These are phyloP conservation scores for Cladosporium sphaerospermum DNA, from an alignment of 2,329 filamentous ascomycete genomes.

Conservation along the genomic window DNA sequence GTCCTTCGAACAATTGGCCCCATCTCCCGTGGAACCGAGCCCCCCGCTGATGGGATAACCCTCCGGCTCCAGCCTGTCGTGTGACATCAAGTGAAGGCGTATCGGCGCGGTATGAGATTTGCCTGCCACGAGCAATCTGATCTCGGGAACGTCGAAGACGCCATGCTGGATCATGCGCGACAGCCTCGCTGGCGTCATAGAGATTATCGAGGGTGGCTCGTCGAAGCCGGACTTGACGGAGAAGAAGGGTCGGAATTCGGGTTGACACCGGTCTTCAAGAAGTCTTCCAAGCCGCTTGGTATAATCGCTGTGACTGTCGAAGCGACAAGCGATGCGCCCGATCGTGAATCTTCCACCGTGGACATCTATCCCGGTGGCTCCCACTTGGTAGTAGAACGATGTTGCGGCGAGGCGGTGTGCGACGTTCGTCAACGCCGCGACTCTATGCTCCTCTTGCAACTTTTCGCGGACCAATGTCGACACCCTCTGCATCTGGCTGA, in stretches of 20 bases:
- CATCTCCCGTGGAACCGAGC: not conserved
- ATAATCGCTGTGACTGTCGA: constrained; percentile 28
- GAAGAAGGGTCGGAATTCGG: constrained; percentile 33
- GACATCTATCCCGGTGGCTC: constrained; percentile 25
- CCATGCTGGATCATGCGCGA: constrained; percentile 23
- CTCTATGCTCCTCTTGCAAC: constrained; percentile 15
- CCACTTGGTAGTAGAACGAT: constrained; percentile 33
- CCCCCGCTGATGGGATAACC: constrained; percentile 30
- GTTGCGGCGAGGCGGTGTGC: constrained; percentile 32
- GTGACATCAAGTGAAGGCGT: constrained; percentile 26
- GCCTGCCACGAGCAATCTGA: constrained; percentile 27
- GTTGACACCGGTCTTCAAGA: constrained; percentile 18
- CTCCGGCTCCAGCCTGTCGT: constrained; percentile 29
- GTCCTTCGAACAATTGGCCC: not conserved
- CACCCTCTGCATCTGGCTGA: not conserved
- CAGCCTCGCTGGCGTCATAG: constrained; percentile 20
- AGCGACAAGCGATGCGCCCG: constrained; percentile 29
- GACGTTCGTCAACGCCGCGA: constrained; percentile 27
- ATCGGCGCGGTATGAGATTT: constrained; percentile 27
- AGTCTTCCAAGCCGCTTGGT: constrained; percentile 27
- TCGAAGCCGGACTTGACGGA: constrained; percentile 9
- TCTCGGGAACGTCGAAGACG: constrained; percentile 25
- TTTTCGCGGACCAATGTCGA: not conserved
- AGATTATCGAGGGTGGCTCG: constrained; percentile 2
- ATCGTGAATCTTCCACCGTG: constrained; percentile 26